phyloP scores from a whole-genome alignment of 169 alveolate species.

The Plasmodium vinckei region DNA sequence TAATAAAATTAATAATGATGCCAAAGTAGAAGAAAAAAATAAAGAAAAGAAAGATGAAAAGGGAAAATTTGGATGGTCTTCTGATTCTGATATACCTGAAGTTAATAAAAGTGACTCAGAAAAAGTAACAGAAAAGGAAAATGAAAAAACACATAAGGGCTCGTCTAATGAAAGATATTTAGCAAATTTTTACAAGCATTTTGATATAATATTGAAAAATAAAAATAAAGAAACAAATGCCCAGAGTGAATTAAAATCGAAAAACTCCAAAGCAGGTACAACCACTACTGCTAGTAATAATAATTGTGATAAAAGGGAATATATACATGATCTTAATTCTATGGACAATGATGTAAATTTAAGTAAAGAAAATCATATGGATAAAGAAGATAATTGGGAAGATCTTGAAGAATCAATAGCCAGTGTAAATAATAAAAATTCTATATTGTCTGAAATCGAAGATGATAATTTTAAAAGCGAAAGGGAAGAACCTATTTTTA shows the following conservation, averaged over 20 bases:
- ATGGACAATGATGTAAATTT: background rate
- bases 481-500: no score
- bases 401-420: background rate
- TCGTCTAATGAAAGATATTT: slow-evolving; percentile 16
- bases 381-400: background rate
- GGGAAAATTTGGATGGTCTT: background rate
- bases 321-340: background rate
- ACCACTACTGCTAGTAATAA: background rate
- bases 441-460: no score
- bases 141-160: slow-evolving; percentile 2
- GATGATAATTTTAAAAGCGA: no score
- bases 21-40: background rate
- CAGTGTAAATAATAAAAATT: no score
- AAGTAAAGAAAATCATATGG: background rate
- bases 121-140: background rate
- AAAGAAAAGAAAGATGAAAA: slow-evolving; percentile 4
- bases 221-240: slow-evolving; percentile 2
- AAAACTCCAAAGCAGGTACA: background rate
- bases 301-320: slow-evolving; percentile 5
- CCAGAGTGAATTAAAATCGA: background rate
- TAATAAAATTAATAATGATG: background rate
- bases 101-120: slow-evolving; percentile 9
- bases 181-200: slow-evolving; percentile 63
- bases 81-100: background rate
- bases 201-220: slow-evolving; percentile 14